phyloP scores from a whole-genome alignment of 192 early-diverging fungal genomes.

The Coemansia sp. region DNA sequence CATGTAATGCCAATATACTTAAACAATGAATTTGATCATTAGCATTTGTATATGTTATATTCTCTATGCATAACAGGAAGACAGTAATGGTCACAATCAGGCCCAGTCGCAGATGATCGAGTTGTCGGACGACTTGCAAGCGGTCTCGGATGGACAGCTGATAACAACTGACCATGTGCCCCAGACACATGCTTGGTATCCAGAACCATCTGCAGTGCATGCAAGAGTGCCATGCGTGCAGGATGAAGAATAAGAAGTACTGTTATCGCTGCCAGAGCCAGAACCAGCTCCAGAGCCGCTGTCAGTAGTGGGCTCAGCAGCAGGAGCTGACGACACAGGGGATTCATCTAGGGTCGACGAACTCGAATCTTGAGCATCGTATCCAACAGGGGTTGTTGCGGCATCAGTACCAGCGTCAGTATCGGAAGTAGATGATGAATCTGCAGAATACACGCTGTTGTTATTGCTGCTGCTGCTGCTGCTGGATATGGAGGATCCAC shows the following conservation, averaged over 20 bases:
- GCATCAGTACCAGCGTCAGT: too few species aligned
- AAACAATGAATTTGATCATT: too few species aligned
- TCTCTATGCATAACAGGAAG: too few species aligned
- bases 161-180: constrained; percentile 23
- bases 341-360: not conserved
- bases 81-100: too few species aligned
- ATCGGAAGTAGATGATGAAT: not conserved
- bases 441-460: not conserved
- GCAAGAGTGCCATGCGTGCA: constrained; percentile 19
- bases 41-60: too few species aligned
- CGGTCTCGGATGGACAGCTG: constrained; percentile 27
- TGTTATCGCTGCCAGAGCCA: not conserved
- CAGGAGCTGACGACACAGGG: not conserved
- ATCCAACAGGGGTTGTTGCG: not conserved
- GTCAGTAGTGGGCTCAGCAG: not conserved
- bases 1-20: too few species aligned
- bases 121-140: constrained; percentile 22
- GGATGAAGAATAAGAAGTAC: not conserved
- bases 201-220: constrained; percentile 15
- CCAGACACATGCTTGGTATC: constrained; percentile 26
- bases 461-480: too few species aligned
- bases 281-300: not conserved
- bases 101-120: constrained; percentile 33
- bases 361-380: not conserved
- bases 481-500: constrained; percentile 9